Evolutionary conservation across 192 early-diverging fungal genomes (phyloP).

Genomic region (Podila epigama): DNA sequence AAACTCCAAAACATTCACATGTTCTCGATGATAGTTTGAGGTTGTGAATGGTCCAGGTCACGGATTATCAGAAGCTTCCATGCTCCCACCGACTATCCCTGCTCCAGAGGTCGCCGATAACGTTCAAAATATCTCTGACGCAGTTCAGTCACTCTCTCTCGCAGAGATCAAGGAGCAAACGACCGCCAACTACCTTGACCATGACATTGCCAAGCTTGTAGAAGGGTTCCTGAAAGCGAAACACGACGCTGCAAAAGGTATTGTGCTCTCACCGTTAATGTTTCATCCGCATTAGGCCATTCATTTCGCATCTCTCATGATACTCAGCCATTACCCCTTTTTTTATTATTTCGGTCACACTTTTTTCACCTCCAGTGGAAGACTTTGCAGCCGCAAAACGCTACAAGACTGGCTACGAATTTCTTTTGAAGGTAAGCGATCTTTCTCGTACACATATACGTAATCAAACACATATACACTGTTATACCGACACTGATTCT

Average conservation of each 20-base stretch:
- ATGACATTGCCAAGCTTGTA: conserved; percentile 15
- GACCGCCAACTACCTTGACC: conserved; percentile 25
- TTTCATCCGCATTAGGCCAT: too few relatives aligned
- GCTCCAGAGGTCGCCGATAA: conserved; percentile 2
- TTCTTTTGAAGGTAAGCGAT: conserved; percentile 12
- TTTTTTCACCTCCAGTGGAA: too few relatives aligned
- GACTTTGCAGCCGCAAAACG: too few relatives aligned
- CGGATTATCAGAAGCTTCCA: conserved; percentile 23
- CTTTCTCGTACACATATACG: neutral
- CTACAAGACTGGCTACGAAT: conserved; percentile 5
- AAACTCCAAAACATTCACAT: too few relatives aligned
- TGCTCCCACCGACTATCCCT: conserved; percentile 3
- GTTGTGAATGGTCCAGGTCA: conserved; percentile 46
- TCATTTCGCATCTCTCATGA: too few relatives aligned
- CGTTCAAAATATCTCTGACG: conserved; percentile 7
- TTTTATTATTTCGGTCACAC: too few relatives aligned
- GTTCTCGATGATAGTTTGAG: too few relatives aligned
- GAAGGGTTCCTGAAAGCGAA: conserved; percentile 35
- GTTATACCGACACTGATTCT: too few relatives aligned
- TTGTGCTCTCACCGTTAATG: neutral
- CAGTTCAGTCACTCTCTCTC: conserved; percentile 19
- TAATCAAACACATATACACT: too few relatives aligned
- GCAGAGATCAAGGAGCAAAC: conserved; percentile 31
- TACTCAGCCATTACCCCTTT: too few relatives aligned
- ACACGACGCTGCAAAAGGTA: conserved; percentile 41